phyloP scores from a whole-genome alignment of 805 yeast genomes.

The Lachancea thermotolerans region DNA sequence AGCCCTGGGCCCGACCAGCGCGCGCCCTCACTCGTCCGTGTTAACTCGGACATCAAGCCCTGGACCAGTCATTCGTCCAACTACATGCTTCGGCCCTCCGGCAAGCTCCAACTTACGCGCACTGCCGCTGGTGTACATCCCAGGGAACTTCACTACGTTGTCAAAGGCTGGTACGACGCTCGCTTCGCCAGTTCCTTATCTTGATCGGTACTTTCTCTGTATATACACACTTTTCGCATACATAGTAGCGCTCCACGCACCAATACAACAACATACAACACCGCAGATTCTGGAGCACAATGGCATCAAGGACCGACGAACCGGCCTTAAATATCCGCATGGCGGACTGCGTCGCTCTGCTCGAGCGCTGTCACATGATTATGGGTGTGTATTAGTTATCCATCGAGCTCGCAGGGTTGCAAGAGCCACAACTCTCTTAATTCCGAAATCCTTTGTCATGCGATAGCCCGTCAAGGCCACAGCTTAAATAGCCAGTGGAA shows the following conservation, averaged over 20 bases:
- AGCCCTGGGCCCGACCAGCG: background rate
- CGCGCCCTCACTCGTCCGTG: constrained; percentile 19
- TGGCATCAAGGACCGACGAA: too few relatives aligned
- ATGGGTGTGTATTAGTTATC: too few relatives aligned
- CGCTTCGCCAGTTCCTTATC: constrained; percentile 14
- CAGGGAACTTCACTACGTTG: constrained; percentile 27
- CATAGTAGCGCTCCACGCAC: background rate
- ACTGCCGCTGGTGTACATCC: constrained; percentile 2
- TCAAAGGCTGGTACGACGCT: constrained; percentile 31
- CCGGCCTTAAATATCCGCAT: background rate
- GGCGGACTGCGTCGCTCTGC: background rate
- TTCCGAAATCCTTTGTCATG: background rate
- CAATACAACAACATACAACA: background rate
- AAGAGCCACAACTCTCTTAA: background rate
- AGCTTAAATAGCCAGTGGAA: background rate
- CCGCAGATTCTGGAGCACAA: background rate
- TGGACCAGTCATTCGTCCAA: constrained; percentile 15
- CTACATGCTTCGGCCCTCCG: constrained; percentile 28
- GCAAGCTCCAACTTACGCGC: constrained; percentile 18
- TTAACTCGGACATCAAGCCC: constrained; percentile 24
- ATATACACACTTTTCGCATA: background rate
- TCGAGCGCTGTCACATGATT: background rate
- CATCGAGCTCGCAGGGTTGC: too few relatives aligned
- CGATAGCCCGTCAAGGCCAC: background rate
- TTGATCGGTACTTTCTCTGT: background rate